These are phyloP conservation scores for Syncephalastrum monosporum DNA, from an alignment of 371 early-diverging fungal genomes.

Conservation along the genomic window DNA sequence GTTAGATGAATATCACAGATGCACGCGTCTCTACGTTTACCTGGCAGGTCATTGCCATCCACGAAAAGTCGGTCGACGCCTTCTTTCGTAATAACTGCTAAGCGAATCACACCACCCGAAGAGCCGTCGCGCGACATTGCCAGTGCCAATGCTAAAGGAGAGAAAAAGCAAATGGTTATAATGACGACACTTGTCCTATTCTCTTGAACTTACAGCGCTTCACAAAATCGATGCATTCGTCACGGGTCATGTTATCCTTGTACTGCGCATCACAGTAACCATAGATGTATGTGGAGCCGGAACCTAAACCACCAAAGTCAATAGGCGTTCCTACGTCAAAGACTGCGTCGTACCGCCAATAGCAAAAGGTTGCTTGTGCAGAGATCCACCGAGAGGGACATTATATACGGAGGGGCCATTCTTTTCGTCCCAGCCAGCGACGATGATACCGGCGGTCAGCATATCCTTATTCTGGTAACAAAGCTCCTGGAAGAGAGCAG, in stretches of 20 bases:
- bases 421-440: conserved; percentile 98
- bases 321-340: background rate
- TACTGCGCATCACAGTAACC: conserved; percentile 96
- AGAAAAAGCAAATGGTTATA: background rate
- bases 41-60: conserved; percentile 86
- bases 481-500: conserved; percentile 90
- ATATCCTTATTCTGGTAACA: conserved; percentile 94
- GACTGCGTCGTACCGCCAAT: conserved; percentile 75
- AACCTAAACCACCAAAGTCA: conserved; percentile 50
- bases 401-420: conserved; percentile 93
- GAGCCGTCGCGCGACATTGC: conserved; percentile 99
- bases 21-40: conserved; percentile 14
- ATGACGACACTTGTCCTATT: background rate
- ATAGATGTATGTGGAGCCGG: conserved; percentile 98
- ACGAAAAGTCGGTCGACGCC: conserved; percentile 92
- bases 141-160: conserved; percentile 75
- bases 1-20: background rate
- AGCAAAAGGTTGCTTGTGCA: conserved; percentile 92
- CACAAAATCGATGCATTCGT: conserved; percentile 94
- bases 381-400: conserved; percentile 94
- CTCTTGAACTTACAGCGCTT: conserved; percentile 77
- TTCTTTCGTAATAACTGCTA: conserved; percentile 93
- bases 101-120: conserved; percentile 98
- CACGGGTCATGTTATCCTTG: conserved; percentile 83
- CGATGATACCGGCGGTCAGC: conserved; percentile 97